Evolutionary conservation across 495 filamentous ascomycete species (phyloP), one percentile per base, ranked within the genome.

Genomic region (Penicillium cataractarum): DNA sequence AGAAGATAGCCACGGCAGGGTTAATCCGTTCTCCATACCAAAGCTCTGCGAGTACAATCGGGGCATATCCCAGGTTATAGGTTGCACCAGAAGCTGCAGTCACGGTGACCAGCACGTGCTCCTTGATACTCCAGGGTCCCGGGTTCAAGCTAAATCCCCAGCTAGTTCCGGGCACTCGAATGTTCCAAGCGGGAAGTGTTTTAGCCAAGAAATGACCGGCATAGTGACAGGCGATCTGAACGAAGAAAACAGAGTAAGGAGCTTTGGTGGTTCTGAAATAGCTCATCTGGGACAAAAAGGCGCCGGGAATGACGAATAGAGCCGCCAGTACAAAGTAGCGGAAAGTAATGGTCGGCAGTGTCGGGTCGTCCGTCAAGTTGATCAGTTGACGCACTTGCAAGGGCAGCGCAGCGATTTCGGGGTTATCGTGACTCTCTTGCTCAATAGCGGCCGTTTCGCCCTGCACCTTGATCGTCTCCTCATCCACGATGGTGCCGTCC

Each of bases 171-270:
- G 83, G 83, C 10, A 85, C 57, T 0, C 74, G 72, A 40, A 86
- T 60, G 13, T 67, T 70, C 69, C 76, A 80, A 7, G 74, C 67
- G 22, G 84, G 84, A 8, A 87, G 69, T 4, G 78, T 68, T 29
- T 74, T 74, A 6, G 83, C 82, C 13, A 86, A 74, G 68, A 83
- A 86, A 26, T 82, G 74, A 4, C 83, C 84, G 12, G 78, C 79
- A 63, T 84, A 85, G 64, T 84, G 81, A 57, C 76, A 80, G 7
- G 81, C 82, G 17, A 85, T 84, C 60, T 84, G 82, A 32, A 85
- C 84, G 59, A 86, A 85, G 65, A 86, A 85, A 55, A 86, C 73
- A 1, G 83, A 84, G 63, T 85, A 87, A 3, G 80, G 82, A 2
- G 84, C 82, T 26, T 77, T 74, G 10, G 82, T 84, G 0, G 83